A percentile compares a stretch with the other conserved stretches of the same genome.
Evolutionary conservation across 2,329 filamentous ascomycete genomes (phyloP).

Genomic region (Aspergillus viridinutans): DNA sequence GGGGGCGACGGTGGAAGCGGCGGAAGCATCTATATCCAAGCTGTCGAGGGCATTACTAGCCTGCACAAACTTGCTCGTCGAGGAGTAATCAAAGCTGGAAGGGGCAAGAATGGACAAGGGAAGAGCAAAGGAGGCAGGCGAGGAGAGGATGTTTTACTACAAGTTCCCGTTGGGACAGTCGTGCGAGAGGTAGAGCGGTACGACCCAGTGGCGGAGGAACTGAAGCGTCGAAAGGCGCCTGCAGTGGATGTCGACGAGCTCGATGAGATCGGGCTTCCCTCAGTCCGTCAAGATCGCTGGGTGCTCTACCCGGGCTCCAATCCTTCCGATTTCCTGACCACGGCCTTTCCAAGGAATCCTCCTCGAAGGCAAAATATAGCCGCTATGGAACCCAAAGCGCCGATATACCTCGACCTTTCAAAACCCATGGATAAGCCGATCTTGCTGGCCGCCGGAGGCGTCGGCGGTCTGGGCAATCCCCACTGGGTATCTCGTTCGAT

Average conservation of each 20-base stretch:
- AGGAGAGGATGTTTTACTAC: conserved; percentile 81
- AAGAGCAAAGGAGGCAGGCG: conserved; percentile 61
- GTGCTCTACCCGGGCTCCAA: conserved; percentile 77
- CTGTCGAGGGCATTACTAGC: conserved; percentile 83
- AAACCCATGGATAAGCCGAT: conserved; percentile 77
- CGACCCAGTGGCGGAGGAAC: conserved; percentile 72
- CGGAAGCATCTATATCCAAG: conserved; percentile 91
- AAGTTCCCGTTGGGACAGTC: conserved; percentile 89
- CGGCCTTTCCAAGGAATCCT: conserved; percentile 55
- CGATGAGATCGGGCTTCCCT: conserved; percentile 40
- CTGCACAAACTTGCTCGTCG: conserved; percentile 83
- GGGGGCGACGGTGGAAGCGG: conserved; percentile 91
- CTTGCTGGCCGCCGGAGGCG: conserved; percentile 78
- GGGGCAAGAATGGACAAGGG: conserved; percentile 46
- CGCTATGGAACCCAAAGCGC: conserved; percentile 66
- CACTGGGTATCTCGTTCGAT: conserved; percentile 79
- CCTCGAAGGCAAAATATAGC: conserved; percentile 55
- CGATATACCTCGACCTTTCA: conserved; percentile 69
- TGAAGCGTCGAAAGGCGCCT: conserved; percentile 44
- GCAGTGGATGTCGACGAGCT: conserved; percentile 32
- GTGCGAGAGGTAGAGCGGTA: conserved; percentile 74
- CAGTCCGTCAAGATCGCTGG: conserved; percentile 66
- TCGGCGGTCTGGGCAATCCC: conserved; percentile 88
- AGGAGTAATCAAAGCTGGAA: conserved; percentile 53
- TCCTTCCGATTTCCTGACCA: conserved; percentile 62